Evolutionary conservation across 768 basidiomycete genomes (phyloP), one percentile per base, ranked within the genome.

Genomic region (Naganishia randhawae): DNA sequence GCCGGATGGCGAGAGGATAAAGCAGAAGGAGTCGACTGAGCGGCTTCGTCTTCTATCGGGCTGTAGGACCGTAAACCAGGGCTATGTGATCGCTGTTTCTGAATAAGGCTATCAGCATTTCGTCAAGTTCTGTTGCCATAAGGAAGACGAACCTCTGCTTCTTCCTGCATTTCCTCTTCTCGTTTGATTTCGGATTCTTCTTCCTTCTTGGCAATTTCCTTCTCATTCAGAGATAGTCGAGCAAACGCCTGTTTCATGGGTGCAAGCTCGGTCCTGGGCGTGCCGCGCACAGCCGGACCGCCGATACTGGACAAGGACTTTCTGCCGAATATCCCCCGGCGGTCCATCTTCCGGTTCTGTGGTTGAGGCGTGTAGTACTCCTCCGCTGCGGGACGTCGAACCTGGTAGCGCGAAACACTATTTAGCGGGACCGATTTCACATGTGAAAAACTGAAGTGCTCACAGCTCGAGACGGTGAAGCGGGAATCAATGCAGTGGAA

Each of bases 231-330:
- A 25, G 57, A 61, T 39, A 61, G 27, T 14, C 57, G 57, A 19
- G 33, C 57, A 25, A 61, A 61, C 8, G 57, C 57, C 13, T 61
- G 19, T 25, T 61, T 61, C 39, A 61, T 35, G 0, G 57, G 57
- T 22, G 57, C 57, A 19, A 61, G 35, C 22, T 61, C 57, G 37
- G 37, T 61, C n/a, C 57, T 61, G 14, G 57, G 57, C 14, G 57
- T 61, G 7, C 57, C 57, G 25, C 57, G 57, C 39, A 61, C 37
- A 61, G 57, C 57, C 16, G 57, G 57, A 13, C 57, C 57, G 13
- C 57, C 57, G 57, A 61, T 39, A 61, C 57, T 61, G 35, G 57
- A 61, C 57, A 61, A 41, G 35, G 57, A 61, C 57, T 61, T 61
- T 39, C 57, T 37, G 57, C 57, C 57, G 16, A 61, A 61, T 1